Evolutionary conservation across 2,329 filamentous ascomycete species (phyloP).

Genomic region (Podosphaera xanthii): DNA sequence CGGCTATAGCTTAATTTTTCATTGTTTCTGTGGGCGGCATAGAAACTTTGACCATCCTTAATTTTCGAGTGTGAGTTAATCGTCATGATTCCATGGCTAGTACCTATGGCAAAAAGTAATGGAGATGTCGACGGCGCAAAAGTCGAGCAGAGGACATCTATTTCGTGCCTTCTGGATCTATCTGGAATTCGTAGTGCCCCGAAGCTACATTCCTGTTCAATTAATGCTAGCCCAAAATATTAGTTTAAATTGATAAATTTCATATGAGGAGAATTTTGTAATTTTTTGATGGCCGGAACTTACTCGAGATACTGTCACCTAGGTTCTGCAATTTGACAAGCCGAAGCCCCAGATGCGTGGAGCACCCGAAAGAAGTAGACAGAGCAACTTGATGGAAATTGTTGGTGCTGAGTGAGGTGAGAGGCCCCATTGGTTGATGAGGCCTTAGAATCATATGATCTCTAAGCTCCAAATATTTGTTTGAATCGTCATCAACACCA

Average conservation of each 20-base stretch:
- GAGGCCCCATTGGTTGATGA: neutral
- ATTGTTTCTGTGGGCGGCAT: conserved; percentile 5
- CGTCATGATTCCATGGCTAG: conserved; percentile 23
- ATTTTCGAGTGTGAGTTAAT: conserved; percentile 7
- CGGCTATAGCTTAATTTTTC: conserved; percentile 5
- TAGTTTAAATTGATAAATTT: neutral
- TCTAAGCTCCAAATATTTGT: neutral
- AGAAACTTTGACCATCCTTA: conserved; percentile 5
- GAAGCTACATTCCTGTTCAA: neutral
- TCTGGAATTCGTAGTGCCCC: conserved; percentile 4
- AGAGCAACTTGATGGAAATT: neutral
- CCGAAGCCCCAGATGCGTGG: neutral
- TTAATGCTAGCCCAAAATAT: neutral
- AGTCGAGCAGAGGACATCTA: conserved; percentile 19
- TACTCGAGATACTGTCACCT: neutral
- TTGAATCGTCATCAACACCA: neutral
- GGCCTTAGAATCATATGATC: neutral
- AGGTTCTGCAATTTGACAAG: neutral
- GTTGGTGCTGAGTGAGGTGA: neutral
- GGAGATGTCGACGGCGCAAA: conserved; percentile 20
- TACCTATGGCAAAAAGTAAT: conserved; percentile 25
- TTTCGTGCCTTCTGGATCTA: conserved; percentile 5
- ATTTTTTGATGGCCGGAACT: neutral
- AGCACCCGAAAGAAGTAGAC: neutral
- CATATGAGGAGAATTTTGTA: neutral